Base-by-base conservation (phyloP, 305 asterid genomes). In the Andrographis paniculata region DNA sequence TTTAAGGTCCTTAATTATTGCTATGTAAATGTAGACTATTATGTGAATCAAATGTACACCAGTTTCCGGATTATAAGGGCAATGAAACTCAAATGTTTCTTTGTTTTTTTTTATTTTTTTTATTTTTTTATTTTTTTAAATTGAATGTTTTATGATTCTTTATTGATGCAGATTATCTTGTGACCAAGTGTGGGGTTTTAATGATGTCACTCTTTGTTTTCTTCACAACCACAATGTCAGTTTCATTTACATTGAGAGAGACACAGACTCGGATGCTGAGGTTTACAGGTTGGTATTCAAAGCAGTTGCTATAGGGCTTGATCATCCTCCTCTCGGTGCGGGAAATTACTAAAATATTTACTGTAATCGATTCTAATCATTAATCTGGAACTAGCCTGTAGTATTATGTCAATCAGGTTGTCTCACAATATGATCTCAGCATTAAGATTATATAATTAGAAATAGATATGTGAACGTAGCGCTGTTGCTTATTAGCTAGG, bases 261-360 rank as follows among this genome's bases (percentile, higher is more conserved):
- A 91, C 99, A 9, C 99, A 91, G 67, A 81, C 99, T n/a, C 99
- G 99, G 43, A 91, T 91, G 99, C 85, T 91, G 72, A 91, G 79
- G 80, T 91, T 91, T 62, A 91, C 99, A 74, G 95, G 96, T 91
- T 43, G 62, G 74, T 61, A 49, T 54, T 46, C 56, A 53, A 50
- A 18, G 45, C 52, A 11, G 54, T 47, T 61, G n/a, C 38, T 49
- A 28, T 6, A 17, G 17, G 31, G 24, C 39, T 23, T 38, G 37
- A 45, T 36, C 10, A n/a, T 49, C 30, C 33, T 53, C 38, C 14
- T 31, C 61, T 45, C 20, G 44, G 45, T 17, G 14, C 20, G 36
- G 42, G 58, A 10, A 15, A 17, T 52, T 53, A 17, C 35, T 46
- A 19, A 33, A n/a, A 52, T 20, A 58, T 24, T 24, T 24, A 24